phyloP scores from a whole-genome alignment of 331 rosid genomes.

The Malus hybrid region DNA sequence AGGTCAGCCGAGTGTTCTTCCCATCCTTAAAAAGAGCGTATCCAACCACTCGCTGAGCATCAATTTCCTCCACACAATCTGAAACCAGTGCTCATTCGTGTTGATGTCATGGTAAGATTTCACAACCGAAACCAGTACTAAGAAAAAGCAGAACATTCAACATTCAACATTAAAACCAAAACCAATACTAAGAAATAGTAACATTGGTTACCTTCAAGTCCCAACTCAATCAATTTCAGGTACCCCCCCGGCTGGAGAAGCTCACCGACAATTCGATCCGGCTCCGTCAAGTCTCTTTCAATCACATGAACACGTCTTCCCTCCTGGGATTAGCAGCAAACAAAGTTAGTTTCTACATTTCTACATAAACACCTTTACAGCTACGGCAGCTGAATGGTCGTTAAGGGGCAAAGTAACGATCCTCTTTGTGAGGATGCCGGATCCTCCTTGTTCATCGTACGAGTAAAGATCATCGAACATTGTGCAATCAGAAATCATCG shows the following conservation, averaged over 20 bases:
- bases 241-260: slow-evolving; percentile 59
- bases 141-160: neutral
- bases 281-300: slow-evolving; percentile 46
- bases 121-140: slow-evolving; percentile 1
- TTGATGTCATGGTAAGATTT: neutral
- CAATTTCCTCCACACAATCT: slow-evolving; percentile 59
- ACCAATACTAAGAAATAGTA: neutral
- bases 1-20: slow-evolving; percentile 27
- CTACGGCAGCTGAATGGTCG: too few relatives aligned
- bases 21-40: slow-evolving; percentile 52
- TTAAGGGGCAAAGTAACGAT: too few relatives aligned
- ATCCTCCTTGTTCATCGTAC: too few relatives aligned
- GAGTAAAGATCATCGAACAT: too few relatives aligned
- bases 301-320: slow-evolving; percentile 36
- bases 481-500: too few relatives aligned
- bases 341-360: neutral
- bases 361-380: neutral
- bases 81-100: slow-evolving; percentile 5
- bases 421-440: too few relatives aligned
- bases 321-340: slow-evolving; percentile 21
- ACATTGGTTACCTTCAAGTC: slow-evolving; percentile 35
- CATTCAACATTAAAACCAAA: neutral
- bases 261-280: slow-evolving; percentile 49
- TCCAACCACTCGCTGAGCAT: slow-evolving; percentile 49
- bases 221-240: slow-evolving; percentile 42